Conservation (phyloP, 2,329 filamentous ascomycete species). For the Chaetoscypha palmicola region DNA sequence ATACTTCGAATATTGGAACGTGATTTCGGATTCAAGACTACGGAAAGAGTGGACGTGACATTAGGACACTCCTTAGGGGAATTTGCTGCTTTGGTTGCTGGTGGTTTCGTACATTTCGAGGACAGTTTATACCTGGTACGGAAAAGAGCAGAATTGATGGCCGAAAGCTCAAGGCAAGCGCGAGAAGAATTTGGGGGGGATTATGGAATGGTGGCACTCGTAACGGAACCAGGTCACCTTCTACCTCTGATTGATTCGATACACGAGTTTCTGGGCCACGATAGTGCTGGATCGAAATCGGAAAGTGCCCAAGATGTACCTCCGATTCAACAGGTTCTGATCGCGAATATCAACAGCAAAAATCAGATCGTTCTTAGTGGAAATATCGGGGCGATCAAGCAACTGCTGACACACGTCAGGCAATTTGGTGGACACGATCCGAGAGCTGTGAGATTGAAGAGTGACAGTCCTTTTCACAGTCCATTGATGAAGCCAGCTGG, state of each 20-base stretch:
- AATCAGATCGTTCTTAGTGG: conserved; percentile 95
- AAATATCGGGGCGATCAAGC: conserved; percentile 73
- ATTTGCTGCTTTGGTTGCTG: conserved; percentile 83
- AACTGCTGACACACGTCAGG: conserved; percentile 73
- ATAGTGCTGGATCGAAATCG: conserved; percentile 55
- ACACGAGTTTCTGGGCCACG: conserved; percentile 69
- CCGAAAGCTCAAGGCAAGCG: conserved; percentile 62
- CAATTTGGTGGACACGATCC: conserved; percentile 92
- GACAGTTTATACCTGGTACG: conserved; percentile 74
- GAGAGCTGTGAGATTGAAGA: conserved; percentile 76
- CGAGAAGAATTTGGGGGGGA: conserved; percentile 64
- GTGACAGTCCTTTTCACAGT: conserved; percentile 85
- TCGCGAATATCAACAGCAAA: conserved; percentile 92
- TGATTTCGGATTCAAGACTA: conserved; percentile 71
- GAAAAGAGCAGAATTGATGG: conserved; percentile 75
- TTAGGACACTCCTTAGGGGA: conserved; percentile 89
- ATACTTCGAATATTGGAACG: conserved; percentile 81
- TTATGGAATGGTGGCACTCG: conserved; percentile 89
- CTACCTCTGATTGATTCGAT: conserved; percentile 63
- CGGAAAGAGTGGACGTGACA: conserved; percentile 69
- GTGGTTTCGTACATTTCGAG: conserved; percentile 68
- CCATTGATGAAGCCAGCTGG: conserved; percentile 85
- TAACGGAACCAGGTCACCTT: conserved; percentile 78
- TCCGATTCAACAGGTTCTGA: conserved; percentile 77
- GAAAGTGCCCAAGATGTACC: conserved; percentile 63